phyloP scores from a whole-genome alignment of 1,139 yeast species.

The Suhomyces panamericanus region DNA sequence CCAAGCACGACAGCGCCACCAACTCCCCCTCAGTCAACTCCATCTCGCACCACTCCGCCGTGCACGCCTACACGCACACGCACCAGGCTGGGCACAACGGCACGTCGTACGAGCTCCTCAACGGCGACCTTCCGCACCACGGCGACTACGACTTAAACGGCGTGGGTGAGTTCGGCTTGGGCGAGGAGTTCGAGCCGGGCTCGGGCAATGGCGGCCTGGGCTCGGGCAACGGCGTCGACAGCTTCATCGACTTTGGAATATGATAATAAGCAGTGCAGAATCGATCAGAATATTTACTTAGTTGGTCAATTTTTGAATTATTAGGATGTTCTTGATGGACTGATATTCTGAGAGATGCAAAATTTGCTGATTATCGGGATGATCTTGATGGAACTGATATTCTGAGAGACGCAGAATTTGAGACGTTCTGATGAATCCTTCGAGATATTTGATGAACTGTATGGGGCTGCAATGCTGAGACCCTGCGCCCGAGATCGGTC shows the following conservation, averaged over 20 bases:
- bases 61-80: constrained; percentile 14
- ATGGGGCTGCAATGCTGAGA: too few species aligned
- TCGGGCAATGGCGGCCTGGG: constrained; percentile 1
- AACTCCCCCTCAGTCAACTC: constrained; percentile 7
- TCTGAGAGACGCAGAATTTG: too few species aligned
- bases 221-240: constrained; percentile 14
- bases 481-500: too few species aligned
- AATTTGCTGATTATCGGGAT: too few species aligned
- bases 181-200: constrained; percentile 2
- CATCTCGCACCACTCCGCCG: constrained; percentile 2
- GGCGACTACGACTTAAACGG: constrained; percentile 10
- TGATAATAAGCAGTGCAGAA: background rate
- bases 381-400: too few species aligned
- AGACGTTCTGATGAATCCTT: too few species aligned
- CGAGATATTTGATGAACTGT: too few species aligned
- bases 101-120: constrained; percentile 6
- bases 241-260: constrained; percentile 19
- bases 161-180: constrained; percentile 3
- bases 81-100: constrained; percentile 8
- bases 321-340: too few species aligned
- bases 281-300: too few species aligned
- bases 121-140: constrained; percentile 8
- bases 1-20: constrained; percentile 3
- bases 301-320: too few species aligned
- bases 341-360: too few species aligned